phyloP scores from a whole-genome alignment of 2,329 filamentous ascomycete genomes.

The Cryphonectria carpinicola region DNA sequence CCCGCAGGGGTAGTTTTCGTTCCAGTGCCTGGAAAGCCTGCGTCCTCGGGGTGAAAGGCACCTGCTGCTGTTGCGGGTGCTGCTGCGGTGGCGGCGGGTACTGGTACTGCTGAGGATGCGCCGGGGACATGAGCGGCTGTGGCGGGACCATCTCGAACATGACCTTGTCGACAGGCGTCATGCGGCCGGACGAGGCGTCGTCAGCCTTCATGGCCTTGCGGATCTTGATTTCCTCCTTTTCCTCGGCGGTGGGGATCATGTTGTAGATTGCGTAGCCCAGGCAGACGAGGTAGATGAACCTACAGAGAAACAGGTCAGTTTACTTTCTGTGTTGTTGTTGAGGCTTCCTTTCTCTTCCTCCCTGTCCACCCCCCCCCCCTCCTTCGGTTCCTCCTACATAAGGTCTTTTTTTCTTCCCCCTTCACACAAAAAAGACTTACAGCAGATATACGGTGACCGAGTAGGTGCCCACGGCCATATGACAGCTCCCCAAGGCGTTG shows the following conservation, averaged over 20 bases:
- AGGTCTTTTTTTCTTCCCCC: not conserved
- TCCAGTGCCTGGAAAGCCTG: conserved; percentile 69
- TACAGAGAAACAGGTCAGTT: not conserved
- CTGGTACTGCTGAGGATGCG: not conserved
- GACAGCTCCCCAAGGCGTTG: conserved; percentile 61
- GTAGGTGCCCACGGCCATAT: conserved; percentile 69
- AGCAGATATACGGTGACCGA: conserved; percentile 68
- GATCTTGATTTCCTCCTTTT: conserved; percentile 45
- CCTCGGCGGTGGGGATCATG: conserved; percentile 59
- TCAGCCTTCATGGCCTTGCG: conserved; percentile 46
- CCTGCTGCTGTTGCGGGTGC: conserved; percentile 5
- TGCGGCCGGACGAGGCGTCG: conserved; percentile 37
- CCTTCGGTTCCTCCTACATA: not conserved
- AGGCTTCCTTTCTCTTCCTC: too few relatives aligned
- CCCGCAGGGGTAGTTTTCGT: conserved; percentile 57
- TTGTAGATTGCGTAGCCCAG: conserved; percentile 62
- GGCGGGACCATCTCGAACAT: conserved; percentile 29
- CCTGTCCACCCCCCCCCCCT: not conserved
- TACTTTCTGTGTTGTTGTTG: not conserved
- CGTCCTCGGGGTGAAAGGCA: conserved; percentile 55
- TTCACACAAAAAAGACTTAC: conserved; percentile 51
- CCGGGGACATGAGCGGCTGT: conserved; percentile 29
- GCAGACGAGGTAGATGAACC: conserved; percentile 64
- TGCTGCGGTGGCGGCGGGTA: not conserved
- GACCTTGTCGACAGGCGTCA: conserved; percentile 30